These are phyloP conservation scores for Fagopyrum esculentum DNA, from an alignment of 148 eudicot genomes.

Conservation along the genomic window DNA sequence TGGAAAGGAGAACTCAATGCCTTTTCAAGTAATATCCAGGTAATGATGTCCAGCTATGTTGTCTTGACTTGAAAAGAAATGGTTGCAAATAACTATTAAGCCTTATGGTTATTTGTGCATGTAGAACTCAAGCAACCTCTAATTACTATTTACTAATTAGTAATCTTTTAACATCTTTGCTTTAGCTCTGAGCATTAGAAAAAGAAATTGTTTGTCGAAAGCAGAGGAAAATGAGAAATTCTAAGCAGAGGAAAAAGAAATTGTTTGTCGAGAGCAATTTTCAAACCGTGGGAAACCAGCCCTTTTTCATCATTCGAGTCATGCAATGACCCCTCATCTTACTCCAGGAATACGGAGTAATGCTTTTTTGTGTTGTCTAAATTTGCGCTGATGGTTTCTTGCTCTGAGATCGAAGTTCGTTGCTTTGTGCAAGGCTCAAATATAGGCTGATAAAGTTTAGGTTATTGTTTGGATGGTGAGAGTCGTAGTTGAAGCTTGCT, in stretches of 20 bases:
- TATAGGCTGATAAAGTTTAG: neutral
- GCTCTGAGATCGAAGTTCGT: neutral
- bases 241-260: neutral
- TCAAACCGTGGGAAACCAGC: neutral
- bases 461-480: neutral
- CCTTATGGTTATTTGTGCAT: neutral
- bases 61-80: neutral
- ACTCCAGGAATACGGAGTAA: neutral
- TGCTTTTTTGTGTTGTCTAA: neutral
- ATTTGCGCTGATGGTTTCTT: neutral
- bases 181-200: neutral
- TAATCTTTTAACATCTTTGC: neutral
- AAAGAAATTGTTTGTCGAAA: neutral
- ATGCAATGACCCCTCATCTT: neutral
- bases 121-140: neutral
- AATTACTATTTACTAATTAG: neutral
- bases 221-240: neutral
- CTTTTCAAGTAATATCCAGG: slow-evolving; percentile 96
- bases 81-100: neutral
- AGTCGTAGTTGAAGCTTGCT: neutral
- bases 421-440: neutral
- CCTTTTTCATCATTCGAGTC: neutral
- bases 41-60: slow-evolving; percentile 16
- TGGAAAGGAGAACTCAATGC: slow-evolving; percentile 91
- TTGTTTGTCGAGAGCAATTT: neutral